A percentile compares a stretch with the other conserved stretches of the same genome.
Conservation (phyloP, 305 asterid genomes). For the Solanum chacoense region DNA sequence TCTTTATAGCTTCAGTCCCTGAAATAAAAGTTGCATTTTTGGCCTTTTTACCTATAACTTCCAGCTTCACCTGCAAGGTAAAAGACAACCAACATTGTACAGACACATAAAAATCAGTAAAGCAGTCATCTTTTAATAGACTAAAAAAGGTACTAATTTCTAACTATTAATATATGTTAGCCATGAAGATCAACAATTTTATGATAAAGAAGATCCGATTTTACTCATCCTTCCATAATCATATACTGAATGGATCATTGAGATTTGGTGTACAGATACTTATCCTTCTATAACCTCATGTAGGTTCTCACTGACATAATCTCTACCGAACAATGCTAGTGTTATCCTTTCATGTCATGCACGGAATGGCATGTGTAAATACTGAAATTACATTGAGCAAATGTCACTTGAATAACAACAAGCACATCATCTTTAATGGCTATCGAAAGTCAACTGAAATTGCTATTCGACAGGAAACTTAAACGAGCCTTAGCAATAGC, state of each 20-base stretch:
- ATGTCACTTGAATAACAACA: neutral
- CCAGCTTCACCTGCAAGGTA: constrained; percentile 53
- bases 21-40: constrained; percentile 81
- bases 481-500: neutral
- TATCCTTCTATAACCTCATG: neutral
- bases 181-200: neutral
- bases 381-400: neutral
- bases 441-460: neutral
- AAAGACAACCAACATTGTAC: neutral
- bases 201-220: neutral
- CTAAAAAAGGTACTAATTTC: neutral
- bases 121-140: neutral
- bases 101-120: neutral
- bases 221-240: neutral
- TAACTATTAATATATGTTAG: neutral
- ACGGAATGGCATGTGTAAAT: neutral
- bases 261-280: neutral
- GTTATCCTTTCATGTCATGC: neutral
- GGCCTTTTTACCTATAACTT: constrained; percentile 92
- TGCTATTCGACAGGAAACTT: neutral
- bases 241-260: neutral
- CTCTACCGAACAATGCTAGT: neutral
- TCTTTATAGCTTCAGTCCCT: constrained; percentile 85
- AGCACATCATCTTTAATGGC: neutral
- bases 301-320: neutral